Percentiles rank a stretch among this genome's conserved stretches.
Conservation (phyloP, 257 asterid species). For the Nicotiana obtusifolia region DNA sequence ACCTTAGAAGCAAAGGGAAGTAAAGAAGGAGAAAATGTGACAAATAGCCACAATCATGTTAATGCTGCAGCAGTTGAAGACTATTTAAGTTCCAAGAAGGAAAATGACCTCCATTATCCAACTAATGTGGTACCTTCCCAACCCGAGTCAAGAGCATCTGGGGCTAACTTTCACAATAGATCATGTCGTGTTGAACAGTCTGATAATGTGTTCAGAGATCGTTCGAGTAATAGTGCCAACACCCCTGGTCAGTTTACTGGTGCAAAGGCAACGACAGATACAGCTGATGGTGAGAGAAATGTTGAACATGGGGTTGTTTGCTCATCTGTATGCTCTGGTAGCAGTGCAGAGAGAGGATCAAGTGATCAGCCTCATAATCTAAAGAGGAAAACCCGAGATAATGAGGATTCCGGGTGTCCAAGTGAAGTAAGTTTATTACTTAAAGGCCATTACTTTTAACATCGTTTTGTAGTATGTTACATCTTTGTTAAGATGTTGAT, state of each 20-base stretch:
- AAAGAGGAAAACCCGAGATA: conserved; percentile 58
- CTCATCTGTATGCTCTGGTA: conserved; percentile 90
- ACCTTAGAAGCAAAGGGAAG: conserved; percentile 22
- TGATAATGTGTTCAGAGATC: conserved; percentile 30
- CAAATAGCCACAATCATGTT: conserved; percentile 18
- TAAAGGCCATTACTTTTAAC: background rate
- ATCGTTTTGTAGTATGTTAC: background rate
- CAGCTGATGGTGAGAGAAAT: conserved; percentile 37
- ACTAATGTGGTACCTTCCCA: conserved; percentile 14
- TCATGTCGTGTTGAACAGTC: conserved; percentile 25
- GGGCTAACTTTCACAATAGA: conserved; percentile 26
- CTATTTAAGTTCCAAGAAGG: conserved; percentile 24
- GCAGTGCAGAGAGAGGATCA: conserved; percentile 69
- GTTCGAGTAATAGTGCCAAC: conserved; percentile 32
- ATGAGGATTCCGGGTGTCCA: conserved; percentile 59
- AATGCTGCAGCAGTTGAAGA: conserved; percentile 25
- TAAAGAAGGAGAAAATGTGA: conserved; percentile 31
- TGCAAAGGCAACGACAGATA: conserved; percentile 26
- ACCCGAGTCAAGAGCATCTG: conserved; percentile 22
- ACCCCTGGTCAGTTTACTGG: conserved; percentile 9
- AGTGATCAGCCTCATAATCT: conserved; percentile 47
- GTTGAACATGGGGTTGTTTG: conserved; percentile 63
- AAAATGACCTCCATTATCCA: conserved; percentile 23
- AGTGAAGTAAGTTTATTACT: conserved; percentile 60
- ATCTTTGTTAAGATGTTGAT: background rate